Evolutionary conservation across 805 yeast genomes (phyloP), one percentile per base, ranked within the genome.

Genomic region (Brettanomyces sp.): DNA sequence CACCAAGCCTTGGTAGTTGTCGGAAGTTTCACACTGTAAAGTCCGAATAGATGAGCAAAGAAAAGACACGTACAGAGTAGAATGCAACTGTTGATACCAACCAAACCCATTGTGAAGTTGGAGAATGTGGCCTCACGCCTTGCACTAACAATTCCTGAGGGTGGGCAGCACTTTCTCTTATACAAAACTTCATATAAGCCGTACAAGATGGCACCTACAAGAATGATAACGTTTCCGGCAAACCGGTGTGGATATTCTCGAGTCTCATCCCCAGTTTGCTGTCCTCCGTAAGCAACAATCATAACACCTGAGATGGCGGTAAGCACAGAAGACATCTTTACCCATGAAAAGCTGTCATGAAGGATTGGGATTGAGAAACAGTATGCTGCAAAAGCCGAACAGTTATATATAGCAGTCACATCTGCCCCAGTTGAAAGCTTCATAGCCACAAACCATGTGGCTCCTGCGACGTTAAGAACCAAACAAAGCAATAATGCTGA

Each of bases 331-430:
- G 69, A 56, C 8, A 78, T 70, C 61, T 88, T 87, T 44, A 76
- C 56, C 69, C 77, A 69, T 3, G 81, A 75, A 55, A 86, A 77
- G 42, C 63, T 67, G 56, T 88, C 96, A 33, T 76, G 67, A 43
- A 88, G 67, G 21, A 88, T 62, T 1, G 89, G 85, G 25, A 88
- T 80, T 3, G 95, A 87, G 63, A 88, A 87, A 13, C 85, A 76
- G 57, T 88, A 82, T 0, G 95, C 95, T 4, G 90, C 82, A 60
- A 88, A 88, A 0, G 95, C 95, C 13, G 91, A 82, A 59, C 93
- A 86, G 66, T 88, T 87, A 66, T 87, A 88, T 49, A 87, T 87
- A 3, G 96, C 96, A 2, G 95, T 88, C 35, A 88, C 83, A 56
- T 88, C 95, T 3, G 87, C 73, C 0, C 95, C 87, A 28, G 89